Evolutionary conservation across 23 red algal species (phyloP), one percentile per base, ranked within the genome.

Genomic region (Agarophyton chilense): DNA sequence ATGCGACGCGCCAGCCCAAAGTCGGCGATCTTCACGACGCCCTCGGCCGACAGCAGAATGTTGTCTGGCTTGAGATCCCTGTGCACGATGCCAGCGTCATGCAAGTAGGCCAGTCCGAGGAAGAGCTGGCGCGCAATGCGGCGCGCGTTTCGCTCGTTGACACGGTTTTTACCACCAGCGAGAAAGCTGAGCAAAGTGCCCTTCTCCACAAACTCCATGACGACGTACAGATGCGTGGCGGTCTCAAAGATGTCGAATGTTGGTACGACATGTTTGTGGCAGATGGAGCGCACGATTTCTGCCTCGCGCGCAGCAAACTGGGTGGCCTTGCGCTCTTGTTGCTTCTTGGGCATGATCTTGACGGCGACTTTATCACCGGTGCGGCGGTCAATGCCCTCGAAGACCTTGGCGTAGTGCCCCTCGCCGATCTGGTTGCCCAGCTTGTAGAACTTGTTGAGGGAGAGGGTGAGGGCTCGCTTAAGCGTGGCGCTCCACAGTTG

Each of bases 1-100:
- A 90, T 66, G 61, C 92, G 81, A 21, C 92, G 68, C 10, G 93
- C 88, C 21, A 95, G 78, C 24, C 96, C 96, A 81, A 98, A 98
- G 61, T 95, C 96, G 2, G 96, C 78, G 39, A 98, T 57, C 58
- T 98, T 98, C 0, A 98, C 33, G 31, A 77, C 47, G 1, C 86
- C 83, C 25, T 93, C 86, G 40, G 89, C 86, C 32, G 92, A 84
- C 2, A 98, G 47, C 55, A 98, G 86, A 19, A 95, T 61, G 54
- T 98, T 98, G n/a, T 91, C 90, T 4, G 96, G 83, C 92, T 95
- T 98, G 65, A 98, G 88, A 51, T 95, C 96, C 1, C 96, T 89
- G 75, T 98, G 96, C 55, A 98, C 89, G 28, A 98, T 88, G 36
- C 93, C 92, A n/a, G 72, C 39, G 10, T 43, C 70, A 52, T 98